Evolutionary conservation across 768 basidiomycete species (phyloP).

Genomic region (Lactarius indigo): DNA sequence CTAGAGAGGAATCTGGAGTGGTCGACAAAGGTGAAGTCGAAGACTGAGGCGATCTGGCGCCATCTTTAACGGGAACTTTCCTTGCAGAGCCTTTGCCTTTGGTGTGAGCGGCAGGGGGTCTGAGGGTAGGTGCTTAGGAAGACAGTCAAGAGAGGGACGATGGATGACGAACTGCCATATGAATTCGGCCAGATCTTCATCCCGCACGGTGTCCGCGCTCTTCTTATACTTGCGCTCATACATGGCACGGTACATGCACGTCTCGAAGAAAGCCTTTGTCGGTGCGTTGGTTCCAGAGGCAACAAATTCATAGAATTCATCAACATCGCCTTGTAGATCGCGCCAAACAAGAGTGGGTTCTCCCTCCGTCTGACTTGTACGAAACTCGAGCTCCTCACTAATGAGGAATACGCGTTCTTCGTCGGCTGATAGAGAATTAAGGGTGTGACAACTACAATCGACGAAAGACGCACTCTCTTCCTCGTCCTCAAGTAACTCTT

Average conservation of each 20-base stretch:
- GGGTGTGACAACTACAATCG: neutral
- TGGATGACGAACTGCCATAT: slow-evolving; percentile 68
- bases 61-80: slow-evolving; percentile 23
- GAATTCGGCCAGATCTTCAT: slow-evolving; percentile 73
- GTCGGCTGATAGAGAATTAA: slow-evolving; percentile 55
- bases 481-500: slow-evolving; percentile 90
- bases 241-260: slow-evolving; percentile 93
- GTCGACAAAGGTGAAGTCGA: slow-evolving; percentile 9
- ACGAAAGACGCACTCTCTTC: slow-evolving; percentile 62
- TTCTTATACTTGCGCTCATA: slow-evolving; percentile 87
- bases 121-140: slow-evolving; percentile 3
- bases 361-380: slow-evolving; percentile 65
- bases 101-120: slow-evolving; percentile 17
- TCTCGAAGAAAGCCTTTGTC: slow-evolving; percentile 86
- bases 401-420: slow-evolving; percentile 93
- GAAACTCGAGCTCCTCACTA: slow-evolving; percentile 86
- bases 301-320: slow-evolving; percentile 93
- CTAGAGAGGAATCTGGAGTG: slow-evolving; percentile 21
- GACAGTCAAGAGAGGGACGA: neutral
- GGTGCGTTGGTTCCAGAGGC: slow-evolving; percentile 68
- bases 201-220: slow-evolving; percentile 63
- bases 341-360: slow-evolving; percentile 88
- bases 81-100: slow-evolving; percentile 28
- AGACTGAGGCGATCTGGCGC: slow-evolving; percentile 8
- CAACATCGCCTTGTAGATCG: slow-evolving; percentile 86